A percentile compares a stretch with the other conserved stretches of the same genome.
Evolutionary conservation across 2,329 filamentous ascomycete species (phyloP).

Genomic region (Teratosphaeriaceae sp.): DNA sequence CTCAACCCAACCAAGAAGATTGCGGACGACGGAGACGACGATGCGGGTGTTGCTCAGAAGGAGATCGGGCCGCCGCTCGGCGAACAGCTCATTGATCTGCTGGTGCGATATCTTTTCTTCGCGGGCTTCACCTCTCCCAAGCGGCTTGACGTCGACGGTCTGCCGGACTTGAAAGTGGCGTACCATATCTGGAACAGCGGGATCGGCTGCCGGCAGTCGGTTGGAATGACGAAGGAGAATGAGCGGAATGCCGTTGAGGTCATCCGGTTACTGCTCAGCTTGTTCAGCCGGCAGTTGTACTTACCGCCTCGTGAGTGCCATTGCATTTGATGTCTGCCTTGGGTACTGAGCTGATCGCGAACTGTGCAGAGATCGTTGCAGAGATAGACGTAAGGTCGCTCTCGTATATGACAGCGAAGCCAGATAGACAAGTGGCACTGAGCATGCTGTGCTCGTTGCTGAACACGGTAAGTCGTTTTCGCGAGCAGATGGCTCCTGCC

Average conservation of each 20-base stretch:
- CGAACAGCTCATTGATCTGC: conserved; percentile 85
- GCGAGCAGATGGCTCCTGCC: too few relatives aligned
- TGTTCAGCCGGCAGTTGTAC: conserved; percentile 92
- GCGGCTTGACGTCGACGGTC: conserved; percentile 19
- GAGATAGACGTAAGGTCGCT: conserved; percentile 76
- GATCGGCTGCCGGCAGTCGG: conserved; percentile 85
- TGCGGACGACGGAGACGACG: conserved; percentile 51
- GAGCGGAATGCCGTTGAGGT: conserved; percentile 93
- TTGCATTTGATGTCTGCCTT: too few relatives aligned
- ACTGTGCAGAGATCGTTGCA: conserved; percentile 66
- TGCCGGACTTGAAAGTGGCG: conserved; percentile 52
- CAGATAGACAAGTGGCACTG: conserved; percentile 86
- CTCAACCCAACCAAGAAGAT: conserved; percentile 43
- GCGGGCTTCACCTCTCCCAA: conserved; percentile 76
- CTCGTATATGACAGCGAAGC: conserved; percentile 80
- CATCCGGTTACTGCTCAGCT: conserved; percentile 72
- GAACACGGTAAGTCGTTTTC: too few relatives aligned
- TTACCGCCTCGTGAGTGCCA: conserved; percentile 76
- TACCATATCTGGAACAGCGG: conserved; percentile 98
- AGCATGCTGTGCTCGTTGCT: conserved; percentile 86
- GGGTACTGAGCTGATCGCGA: too few relatives aligned
- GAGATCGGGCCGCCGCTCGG: conserved; percentile 82
- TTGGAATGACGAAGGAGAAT: conserved; percentile 82
- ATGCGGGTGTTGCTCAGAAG: conserved; percentile 39
- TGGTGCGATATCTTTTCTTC: conserved; percentile 87